Evolutionary conservation across 1,284 basidiomycete species (phyloP).

Genomic region (Ganoderma sinense): DNA sequence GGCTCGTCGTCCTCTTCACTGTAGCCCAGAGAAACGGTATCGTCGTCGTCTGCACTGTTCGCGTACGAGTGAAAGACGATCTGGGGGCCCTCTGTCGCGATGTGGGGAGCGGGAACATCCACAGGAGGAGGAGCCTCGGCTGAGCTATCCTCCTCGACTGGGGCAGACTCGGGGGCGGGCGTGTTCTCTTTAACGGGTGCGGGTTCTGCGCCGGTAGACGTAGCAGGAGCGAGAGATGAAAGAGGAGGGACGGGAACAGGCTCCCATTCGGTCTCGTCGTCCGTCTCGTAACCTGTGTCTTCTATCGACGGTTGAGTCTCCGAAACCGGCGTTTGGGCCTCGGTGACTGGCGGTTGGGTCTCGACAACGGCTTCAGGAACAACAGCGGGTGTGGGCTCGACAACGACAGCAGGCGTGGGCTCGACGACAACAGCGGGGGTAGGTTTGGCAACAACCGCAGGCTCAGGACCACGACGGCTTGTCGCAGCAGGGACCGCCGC

Average conservation of each 20-base stretch:
- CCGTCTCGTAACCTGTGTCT: neutral
- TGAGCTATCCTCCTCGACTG: neutral
- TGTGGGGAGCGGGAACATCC: neutral
- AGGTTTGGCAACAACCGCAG: neutral
- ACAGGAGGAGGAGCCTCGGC: neutral
- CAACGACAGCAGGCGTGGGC: neutral
- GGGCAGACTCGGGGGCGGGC: neutral
- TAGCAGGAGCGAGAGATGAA: neutral
- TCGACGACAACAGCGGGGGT: neutral
- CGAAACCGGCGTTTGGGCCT: too few relatives aligned
- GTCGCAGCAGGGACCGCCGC: neutral
- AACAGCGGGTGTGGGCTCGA: neutral
- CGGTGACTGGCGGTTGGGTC: too few relatives aligned
- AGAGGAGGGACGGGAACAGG: neutral
- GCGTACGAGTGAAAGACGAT: neutral
- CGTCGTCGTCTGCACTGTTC: neutral
- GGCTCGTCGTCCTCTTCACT: neutral
- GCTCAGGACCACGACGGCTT: neutral
- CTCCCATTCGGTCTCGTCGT: conserved; percentile 1
- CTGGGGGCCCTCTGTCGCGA: neutral
- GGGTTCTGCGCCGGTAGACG: neutral
- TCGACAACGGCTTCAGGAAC: neutral
- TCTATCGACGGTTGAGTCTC: neutral
- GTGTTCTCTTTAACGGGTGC: neutral
- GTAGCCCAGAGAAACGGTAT: neutral